Percentiles rank a stretch among this genome's conserved stretches.
Evolutionary conservation across 345 rosid species (phyloP).

Genomic region (Leavenworthia alabamica): DNA sequence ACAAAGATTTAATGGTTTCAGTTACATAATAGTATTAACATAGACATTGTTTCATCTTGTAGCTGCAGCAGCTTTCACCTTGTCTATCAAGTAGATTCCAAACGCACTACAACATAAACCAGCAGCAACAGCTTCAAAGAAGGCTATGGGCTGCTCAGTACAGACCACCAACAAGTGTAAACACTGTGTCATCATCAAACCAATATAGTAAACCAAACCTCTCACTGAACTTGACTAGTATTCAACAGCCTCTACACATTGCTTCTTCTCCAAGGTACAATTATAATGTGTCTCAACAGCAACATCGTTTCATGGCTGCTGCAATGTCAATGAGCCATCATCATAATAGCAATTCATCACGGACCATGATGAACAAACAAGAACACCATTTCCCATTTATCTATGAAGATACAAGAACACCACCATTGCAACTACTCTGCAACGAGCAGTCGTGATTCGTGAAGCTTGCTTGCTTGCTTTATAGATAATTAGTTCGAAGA

Average conservation of each 20-base stretch:
- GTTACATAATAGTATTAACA: not conserved
- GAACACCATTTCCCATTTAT: constrained; percentile 43
- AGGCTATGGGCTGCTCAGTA: constrained; percentile 52
- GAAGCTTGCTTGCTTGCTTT: constrained; percentile 23
- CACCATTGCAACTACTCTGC: constrained; percentile 59
- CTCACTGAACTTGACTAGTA: constrained; percentile 24
- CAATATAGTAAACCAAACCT: constrained; percentile 44
- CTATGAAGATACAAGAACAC: constrained; percentile 34
- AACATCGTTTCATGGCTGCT: constrained; percentile 38
- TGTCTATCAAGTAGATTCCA: constrained; percentile 34
- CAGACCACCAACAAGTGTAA: constrained; percentile 30
- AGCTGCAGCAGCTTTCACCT: constrained; percentile 44
- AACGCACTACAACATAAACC: constrained; percentile 34
- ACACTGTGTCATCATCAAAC: constrained; percentile 15
- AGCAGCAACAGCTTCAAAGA: constrained; percentile 36
- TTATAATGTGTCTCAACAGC: constrained; percentile 32
- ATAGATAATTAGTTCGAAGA: constrained; percentile 7
- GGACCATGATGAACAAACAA: constrained; percentile 35
- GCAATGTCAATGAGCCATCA: constrained; percentile 31
- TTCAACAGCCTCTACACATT: too few species aligned
- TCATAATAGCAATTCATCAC: constrained; percentile 4
- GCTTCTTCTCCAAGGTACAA: constrained; percentile 36
- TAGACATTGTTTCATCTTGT: constrained; percentile 3
- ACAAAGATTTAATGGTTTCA: not conserved
- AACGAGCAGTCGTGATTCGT: constrained; percentile 40